These are phyloP conservation scores for Lichenothelia convexa DNA, from an alignment of 495 filamentous ascomycete genomes.

Conservation along the genomic window DNA sequence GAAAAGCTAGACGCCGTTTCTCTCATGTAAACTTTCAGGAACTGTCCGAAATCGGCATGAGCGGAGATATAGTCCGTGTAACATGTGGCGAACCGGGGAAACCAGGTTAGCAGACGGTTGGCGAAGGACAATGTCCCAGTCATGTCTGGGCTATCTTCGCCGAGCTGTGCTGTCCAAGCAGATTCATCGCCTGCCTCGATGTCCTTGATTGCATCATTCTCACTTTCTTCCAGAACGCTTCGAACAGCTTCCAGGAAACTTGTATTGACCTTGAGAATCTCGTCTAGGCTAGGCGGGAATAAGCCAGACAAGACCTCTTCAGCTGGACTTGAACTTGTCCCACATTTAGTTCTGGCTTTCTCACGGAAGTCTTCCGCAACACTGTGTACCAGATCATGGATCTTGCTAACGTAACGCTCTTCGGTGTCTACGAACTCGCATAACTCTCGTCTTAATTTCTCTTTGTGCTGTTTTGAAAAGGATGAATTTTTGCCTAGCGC, in stretches of 20 bases:
- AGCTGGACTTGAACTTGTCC: constrained; percentile 51
- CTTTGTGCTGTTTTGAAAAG: constrained; percentile 64
- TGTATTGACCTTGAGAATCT: constrained; percentile 62
- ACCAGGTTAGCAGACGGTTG: constrained; percentile 66
- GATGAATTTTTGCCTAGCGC: constrained; percentile 52
- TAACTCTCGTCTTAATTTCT: constrained; percentile 71
- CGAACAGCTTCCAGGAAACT: constrained; percentile 59
- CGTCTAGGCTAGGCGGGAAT: constrained; percentile 61
- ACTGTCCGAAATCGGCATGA: constrained; percentile 65
- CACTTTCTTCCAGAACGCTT: constrained; percentile 61
- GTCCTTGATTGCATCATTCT: constrained; percentile 46
- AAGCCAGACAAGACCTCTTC: constrained; percentile 52
- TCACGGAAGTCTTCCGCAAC: constrained; percentile 55
- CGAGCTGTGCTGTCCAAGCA: constrained; percentile 12
- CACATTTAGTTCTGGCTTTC: constrained; percentile 37
- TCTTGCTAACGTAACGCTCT: constrained; percentile 73
- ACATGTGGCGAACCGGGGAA: constrained; percentile 72
- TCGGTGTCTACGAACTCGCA: constrained; percentile 86
- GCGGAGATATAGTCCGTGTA: constrained; percentile 83
- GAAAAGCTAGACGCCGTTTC: constrained; percentile 62
- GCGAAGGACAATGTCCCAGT: constrained; percentile 59
- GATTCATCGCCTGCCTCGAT: constrained; percentile 15
- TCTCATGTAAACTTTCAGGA: constrained; percentile 54
- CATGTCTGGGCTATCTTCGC: constrained; percentile 29
- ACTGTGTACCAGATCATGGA: constrained; percentile 61